Evolutionary conservation across 441 rosid genomes (phyloP), one percentile per base, ranked within the genome.

Genomic region (Croton setiger): DNA sequence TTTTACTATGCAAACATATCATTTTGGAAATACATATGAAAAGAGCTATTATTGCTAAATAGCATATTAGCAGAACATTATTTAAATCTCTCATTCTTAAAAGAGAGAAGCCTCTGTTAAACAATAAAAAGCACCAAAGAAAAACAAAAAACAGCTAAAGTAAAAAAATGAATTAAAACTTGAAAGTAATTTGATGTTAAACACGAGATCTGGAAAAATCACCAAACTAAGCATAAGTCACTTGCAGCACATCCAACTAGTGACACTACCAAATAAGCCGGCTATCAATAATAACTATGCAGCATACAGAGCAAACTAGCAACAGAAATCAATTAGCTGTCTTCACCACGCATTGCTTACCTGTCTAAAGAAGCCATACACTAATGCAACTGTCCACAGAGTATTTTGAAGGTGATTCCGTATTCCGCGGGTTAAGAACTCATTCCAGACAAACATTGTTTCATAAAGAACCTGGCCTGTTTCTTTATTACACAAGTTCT

Each of bases 371-470:
- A 88, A 93, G 43, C 99, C 98, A 76, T 96, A 81, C 35, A 96
- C 98, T 74, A 96, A 83, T 52, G 99, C 97, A 62, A 96, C 97
- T 14, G 99, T 96, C 99, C 99, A 96, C 39, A 85, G 48, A 39
- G 97, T 91, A 78, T 90, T 93, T 77, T 82, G 86, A 70, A 91
- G 97, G 76, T 86, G 89, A 74, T 83, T 85, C 64, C 99, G 91
- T 61, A 93, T 84, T 55, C 87, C 99, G 68, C 87, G 92, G 48
- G 99, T 91, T 84, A 96, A 76, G 79, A 87, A 96, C 78, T 91
- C 98, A 78, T 96, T 96, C 99, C 99, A 96, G 54, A 96, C 99
- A 76, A 91, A 96, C 99, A 96, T 96, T 60, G 96, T 93, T 65
- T 91, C 94, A 67, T 96, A 91, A 15, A 83, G 87, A 55, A 80